These are phyloP conservation scores for Musa troglodytarum DNA, from an alignment of 176 grass and related monocot genomes.

Conservation along the genomic window DNA sequence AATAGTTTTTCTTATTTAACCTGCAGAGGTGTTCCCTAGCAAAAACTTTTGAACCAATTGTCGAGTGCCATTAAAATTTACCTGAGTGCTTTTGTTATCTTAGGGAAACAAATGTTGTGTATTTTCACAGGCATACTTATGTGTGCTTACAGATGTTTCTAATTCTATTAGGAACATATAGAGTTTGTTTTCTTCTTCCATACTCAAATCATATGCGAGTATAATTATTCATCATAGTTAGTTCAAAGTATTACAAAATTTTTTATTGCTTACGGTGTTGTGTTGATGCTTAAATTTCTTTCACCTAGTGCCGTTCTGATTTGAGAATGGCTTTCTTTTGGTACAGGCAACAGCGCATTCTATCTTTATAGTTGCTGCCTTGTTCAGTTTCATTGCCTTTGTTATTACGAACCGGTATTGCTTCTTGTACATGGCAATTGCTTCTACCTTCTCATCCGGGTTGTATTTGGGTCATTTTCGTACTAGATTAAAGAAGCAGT, in stretches of 20 bases:
- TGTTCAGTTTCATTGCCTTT: constrained; percentile 71
- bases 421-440: constrained; percentile 65
- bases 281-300: not conserved
- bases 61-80: no score
- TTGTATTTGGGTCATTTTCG: constrained; percentile 84
- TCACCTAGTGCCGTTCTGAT: not conserved
- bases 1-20: no score
- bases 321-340: not conserved
- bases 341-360: constrained; percentile 59
- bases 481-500: constrained; percentile 77
- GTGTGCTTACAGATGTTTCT: no score
- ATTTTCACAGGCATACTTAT: no score
- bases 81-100: not conserved
- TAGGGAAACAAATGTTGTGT: not conserved
- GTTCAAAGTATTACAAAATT: no score
- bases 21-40: no score
- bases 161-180: no score
- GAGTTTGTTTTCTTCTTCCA: no score
- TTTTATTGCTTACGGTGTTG: no score
- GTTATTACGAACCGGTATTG: constrained; percentile 53
- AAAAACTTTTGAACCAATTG: no score
- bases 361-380: constrained; percentile 37
- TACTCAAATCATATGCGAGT: no score
- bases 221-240: no score
- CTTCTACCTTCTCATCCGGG: constrained; percentile 51